Evolutionary conservation across 164 flowering plant genomes (phyloP), one percentile per base, ranked within the genome.

Genomic region (Vitis labrusca): DNA sequence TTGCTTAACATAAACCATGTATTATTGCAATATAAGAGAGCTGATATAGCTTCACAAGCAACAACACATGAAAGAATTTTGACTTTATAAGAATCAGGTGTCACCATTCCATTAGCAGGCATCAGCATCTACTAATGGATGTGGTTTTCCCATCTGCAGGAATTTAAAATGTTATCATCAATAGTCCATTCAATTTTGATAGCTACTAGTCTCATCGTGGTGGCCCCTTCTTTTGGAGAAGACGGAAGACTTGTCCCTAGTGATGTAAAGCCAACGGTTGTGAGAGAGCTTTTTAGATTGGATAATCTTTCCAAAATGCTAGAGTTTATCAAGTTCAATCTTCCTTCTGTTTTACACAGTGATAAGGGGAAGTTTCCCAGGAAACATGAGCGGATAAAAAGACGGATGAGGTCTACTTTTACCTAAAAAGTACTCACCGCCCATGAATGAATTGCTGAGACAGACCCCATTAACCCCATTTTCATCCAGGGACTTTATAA

Each of bases 211-310:
- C 10, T 50, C 64, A 50, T 50, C 71, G 10, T 54, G 14, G 49
- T 30, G 61, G 65, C 71, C 65, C 67, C 56, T 47, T 63, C 61
- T 56, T 10, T 55, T 64, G 44, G 3, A n/a, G n/a, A 73, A 50
- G 65, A 13, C 16, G 8, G 13, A 30, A 64, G 59, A 56, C 37
- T 8, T 47, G 32, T 53, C 1, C 10, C 54, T 48, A 53, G 16
- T 75, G 67, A 53, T 62, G 70, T 68, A 57, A 73, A 62, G 65
- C 71, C 75, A 59, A 5, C 48, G 9, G 57, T 50, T 16, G 58
- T 10, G 32, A 37, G 30, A 65, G 16, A 16, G 50, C 63, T 67
- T 71, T 66, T 61, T 23, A 7, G 53, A 61, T 61, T 23, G 66
- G 48, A 51, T 59, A 11, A 51, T 23, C 71, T 17, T 56, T 17